phyloP scores from a whole-genome alignment of 2,329 filamentous ascomycete genomes.

The Penicillium sp. region DNA sequence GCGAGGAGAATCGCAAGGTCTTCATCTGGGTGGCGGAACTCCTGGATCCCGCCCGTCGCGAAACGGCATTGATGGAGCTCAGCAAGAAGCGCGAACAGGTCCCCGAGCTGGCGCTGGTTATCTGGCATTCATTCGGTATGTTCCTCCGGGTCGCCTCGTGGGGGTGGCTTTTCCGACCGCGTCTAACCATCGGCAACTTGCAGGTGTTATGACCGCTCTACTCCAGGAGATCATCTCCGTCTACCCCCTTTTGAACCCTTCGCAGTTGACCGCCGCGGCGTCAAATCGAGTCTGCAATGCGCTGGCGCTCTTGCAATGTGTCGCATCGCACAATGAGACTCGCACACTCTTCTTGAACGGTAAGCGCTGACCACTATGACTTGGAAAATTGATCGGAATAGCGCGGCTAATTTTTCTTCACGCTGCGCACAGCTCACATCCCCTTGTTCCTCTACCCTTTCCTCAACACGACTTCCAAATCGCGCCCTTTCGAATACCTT shows the following conservation, averaged over 20 bases:
- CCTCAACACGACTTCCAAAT: conserved; percentile 97
- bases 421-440: conserved; percentile 76
- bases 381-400: not conserved
- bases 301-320: conserved; percentile 89
- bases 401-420: conserved; percentile 7
- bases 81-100: conserved; percentile 99
- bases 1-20: conserved; percentile 90
- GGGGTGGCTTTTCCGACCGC: conserved; percentile 12
- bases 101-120: conserved; percentile 87
- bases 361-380: conserved; percentile 41
- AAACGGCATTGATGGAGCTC: conserved; percentile 87
- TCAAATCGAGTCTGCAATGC: conserved; percentile 98
- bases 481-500: conserved; percentile 93
- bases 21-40: conserved; percentile 90
- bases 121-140: conserved; percentile 98
- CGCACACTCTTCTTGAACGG: conserved; percentile 89
- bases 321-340: conserved; percentile 96
- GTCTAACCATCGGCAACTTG: conserved; percentile 25
- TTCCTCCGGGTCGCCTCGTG: conserved; percentile 18
- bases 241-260: conserved; percentile 93
- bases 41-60: conserved; percentile 80
- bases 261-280: conserved; percentile 93
- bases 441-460: conserved; percentile 97
- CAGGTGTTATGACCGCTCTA: conserved; percentile 96
- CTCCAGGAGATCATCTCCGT: conserved; percentile 99